phyloP scores from a whole-genome alignment of 257 asterid species.

The Petunia axillaris region DNA sequence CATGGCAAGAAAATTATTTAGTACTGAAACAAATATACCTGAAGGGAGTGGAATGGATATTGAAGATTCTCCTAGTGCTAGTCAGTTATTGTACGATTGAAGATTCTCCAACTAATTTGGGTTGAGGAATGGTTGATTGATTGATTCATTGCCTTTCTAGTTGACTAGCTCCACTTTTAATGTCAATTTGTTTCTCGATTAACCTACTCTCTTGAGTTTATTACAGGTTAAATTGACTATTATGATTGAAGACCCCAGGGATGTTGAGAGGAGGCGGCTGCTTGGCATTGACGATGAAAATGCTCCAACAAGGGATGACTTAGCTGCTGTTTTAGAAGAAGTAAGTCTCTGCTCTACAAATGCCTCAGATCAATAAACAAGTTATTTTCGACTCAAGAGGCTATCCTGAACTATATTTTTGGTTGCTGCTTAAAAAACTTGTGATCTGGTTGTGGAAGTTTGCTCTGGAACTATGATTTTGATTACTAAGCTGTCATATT shows the following conservation, averaged over 20 bases:
- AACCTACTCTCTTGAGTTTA: background rate
- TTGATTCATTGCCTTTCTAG: background rate
- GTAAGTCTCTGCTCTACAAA: conserved; percentile 40
- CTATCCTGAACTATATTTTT: background rate
- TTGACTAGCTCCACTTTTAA: background rate
- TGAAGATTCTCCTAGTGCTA: background rate
- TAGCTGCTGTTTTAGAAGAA: conserved; percentile 78
- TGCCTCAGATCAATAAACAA: background rate
- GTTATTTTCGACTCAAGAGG: background rate
- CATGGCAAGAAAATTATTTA: background rate
- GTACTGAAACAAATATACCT: background rate
- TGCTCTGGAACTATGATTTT: background rate
- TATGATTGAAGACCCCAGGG: conserved; percentile 96
- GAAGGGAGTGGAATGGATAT: background rate
- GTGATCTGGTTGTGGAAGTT: conserved; percentile 5
- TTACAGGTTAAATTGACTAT: conserved; percentile 79
- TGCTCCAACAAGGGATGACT: conserved; percentile 94
- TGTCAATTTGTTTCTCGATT: background rate
- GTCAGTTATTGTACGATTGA: too few relatives aligned
- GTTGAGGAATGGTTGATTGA: conserved; percentile 1
- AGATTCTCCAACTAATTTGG: background rate
- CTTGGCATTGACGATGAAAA: conserved; percentile 92
- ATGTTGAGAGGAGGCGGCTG: conserved; percentile 86
- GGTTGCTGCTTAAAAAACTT: background rate
- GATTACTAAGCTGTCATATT: background rate